Conservation (phyloP, 345 rosid genomes). For the Brassica carinata region DNA sequence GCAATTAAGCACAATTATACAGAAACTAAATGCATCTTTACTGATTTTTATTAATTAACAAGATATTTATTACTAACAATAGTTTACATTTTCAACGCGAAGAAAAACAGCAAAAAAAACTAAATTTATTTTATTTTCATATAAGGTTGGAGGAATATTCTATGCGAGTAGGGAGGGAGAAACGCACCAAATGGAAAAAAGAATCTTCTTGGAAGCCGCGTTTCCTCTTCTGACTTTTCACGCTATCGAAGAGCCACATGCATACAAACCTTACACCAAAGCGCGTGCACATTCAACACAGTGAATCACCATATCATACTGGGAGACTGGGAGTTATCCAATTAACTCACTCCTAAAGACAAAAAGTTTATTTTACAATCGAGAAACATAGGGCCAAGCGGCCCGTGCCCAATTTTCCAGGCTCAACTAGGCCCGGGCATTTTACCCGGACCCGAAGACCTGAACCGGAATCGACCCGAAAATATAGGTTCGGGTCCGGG, state of each 20-base stretch:
- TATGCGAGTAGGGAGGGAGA: neutral
- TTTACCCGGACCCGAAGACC: too few relatives aligned
- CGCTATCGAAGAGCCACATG: neutral
- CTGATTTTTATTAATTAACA: too few relatives aligned
- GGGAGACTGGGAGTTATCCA: neutral
- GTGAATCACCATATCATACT: neutral
- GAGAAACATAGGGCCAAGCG: neutral
- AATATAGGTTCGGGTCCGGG: too few relatives aligned
- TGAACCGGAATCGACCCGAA: too few relatives aligned
- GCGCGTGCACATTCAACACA: neutral
- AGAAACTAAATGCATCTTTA: too few relatives aligned
- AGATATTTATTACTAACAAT: neutral
- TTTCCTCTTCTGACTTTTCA: neutral
- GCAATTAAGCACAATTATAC: too few relatives aligned
- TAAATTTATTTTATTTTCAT: neutral
- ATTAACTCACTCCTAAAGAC: neutral
- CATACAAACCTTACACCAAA: neutral
- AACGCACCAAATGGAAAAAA: neutral
- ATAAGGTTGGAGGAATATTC: neutral
- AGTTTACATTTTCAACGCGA: neutral
- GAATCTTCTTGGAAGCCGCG: neutral
- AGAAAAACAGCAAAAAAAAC: neutral
- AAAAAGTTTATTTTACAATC: neutral
- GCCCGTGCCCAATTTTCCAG: neutral
- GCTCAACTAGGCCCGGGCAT: too few relatives aligned